A percentile compares a stretch with the other conserved stretches of the same genome.
phyloP scores from a whole-genome alignment of 257 asterid species.

The Marsdenia floribunda region DNA sequence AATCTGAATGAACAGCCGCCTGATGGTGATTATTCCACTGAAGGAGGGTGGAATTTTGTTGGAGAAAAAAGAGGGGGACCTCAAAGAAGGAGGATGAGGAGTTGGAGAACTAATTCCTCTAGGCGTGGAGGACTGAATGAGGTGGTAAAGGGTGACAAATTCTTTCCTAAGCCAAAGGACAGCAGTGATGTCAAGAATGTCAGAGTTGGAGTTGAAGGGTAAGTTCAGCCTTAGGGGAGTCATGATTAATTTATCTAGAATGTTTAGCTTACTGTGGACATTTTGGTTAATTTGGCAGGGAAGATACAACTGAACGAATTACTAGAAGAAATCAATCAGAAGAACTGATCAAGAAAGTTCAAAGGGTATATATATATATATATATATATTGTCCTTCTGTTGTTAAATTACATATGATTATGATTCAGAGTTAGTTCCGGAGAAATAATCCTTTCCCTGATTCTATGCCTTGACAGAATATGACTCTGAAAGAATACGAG shows the following conservation, averaged over 20 bases:
- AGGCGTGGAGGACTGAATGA: background rate
- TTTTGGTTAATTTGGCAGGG: constrained; percentile 4
- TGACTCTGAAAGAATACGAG: constrained; percentile 17
- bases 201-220: constrained; percentile 1
- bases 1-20: no score
- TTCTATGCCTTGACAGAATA: background rate
- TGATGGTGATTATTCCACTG: background rate
- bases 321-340: background rate
- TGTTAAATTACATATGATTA: background rate
- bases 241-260: no score
- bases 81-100: background rate
- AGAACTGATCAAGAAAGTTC: background rate
- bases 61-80: background rate
- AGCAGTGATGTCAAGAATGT: background rate
- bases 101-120: no score
- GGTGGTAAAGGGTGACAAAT: background rate
- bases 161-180: background rate
- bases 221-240: background rate
- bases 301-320: constrained; percentile 1
- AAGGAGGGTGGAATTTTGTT: constrained; percentile 2
- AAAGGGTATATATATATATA: background rate
- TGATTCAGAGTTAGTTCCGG: background rate
- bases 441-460: background rate
- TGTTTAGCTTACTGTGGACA: background rate
- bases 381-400: no score